Evolutionary conservation across 495 filamentous ascomycete species (phyloP), one percentile per base, ranked within the genome.

Genomic region (Aspergillus campestris): DNA sequence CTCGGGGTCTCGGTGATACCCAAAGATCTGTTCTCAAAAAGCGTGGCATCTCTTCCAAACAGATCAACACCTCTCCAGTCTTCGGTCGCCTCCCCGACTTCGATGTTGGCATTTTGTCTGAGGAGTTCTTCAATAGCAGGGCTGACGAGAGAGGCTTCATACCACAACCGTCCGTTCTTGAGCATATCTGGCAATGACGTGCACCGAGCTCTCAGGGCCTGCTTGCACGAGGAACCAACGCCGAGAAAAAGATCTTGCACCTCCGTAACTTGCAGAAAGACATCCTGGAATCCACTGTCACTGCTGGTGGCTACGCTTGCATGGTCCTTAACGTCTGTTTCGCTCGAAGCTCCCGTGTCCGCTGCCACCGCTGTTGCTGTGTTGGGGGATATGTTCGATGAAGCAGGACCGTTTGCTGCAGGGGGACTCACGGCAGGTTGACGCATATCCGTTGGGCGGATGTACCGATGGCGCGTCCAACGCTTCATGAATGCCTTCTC

Each of bases 231-330:
- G 10, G 49, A 24, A 28, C 55, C 32, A 12, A 32, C 42, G 1
- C 52, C 53, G 8, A 56, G 34, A 0, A 57, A 7, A 1, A 76
- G 56, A 6, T 73, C 61, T 37, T 72, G 71, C 6, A 64, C 48
- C 47, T 78, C 72, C 6, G 42, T 64, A 12, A 73, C 47, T 34
- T 64, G 61, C 3, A 75, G 51, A 28, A 56, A 52, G 10, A 74
- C 51, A 33, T 65, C 53, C 0, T 56, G 40, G 39, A 4, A 13
- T 31, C 31, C 40, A 8, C 31, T 38, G 3, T 45, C 27, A 31
- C 18, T 24, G 18, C 18, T 24, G 18, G 18, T 24, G 4, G 18
- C 18, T 4, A 24, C 18, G 3, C 34, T 13, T 2, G 30, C 15
- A 11, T 24, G 10, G 10, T 12, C 28, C 31, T 38, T 38, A 11